These are phyloP conservation scores for Coleophoma crateriformis DNA, from an alignment of 2,329 filamentous ascomycete genomes.

Conservation along the genomic window DNA sequence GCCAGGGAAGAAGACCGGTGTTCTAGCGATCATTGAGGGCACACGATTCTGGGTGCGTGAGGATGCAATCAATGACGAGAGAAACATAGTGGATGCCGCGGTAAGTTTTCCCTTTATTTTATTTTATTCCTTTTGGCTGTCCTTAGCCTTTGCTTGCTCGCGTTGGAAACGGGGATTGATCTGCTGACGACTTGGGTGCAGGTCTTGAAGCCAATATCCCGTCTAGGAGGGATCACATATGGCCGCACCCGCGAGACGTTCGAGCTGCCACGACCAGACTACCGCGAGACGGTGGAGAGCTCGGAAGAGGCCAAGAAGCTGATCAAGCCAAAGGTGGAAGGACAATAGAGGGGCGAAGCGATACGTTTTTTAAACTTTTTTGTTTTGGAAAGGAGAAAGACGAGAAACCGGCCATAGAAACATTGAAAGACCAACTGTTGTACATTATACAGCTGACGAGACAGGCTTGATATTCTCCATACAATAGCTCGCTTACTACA, in stretches of 20 bases:
- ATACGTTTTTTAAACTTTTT: too few relatives aligned
- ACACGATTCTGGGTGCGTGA: slow-evolving; percentile 84
- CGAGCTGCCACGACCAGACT: slow-evolving; percentile 64
- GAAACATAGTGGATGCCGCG: slow-evolving; percentile 65
- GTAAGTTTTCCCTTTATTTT: slow-evolving; percentile 40
- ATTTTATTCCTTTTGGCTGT: background rate
- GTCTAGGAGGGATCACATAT: slow-evolving; percentile 85
- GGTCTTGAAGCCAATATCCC: slow-evolving; percentile 69
- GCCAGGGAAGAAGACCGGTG: slow-evolving; percentile 70
- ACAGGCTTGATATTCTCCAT: too few relatives aligned
- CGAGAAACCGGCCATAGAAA: background rate
- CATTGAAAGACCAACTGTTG: too few relatives aligned
- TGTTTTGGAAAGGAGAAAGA: background rate
- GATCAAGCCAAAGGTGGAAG: slow-evolving; percentile 38
- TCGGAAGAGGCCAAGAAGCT: slow-evolving; percentile 53
- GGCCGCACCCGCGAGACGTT: slow-evolving; percentile 62
- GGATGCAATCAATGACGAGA: slow-evolving; percentile 78
- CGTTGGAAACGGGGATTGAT: background rate
- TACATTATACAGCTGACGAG: too few relatives aligned
- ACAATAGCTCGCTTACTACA: too few relatives aligned
- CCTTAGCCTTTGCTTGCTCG: background rate
- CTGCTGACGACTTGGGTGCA: slow-evolving; percentile 23
- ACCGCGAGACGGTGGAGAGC: slow-evolving; percentile 31
- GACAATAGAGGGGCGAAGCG: slow-evolving; percentile 24
- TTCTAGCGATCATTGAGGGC: slow-evolving; percentile 75